Evolutionary conservation across 257 asterid genomes (phyloP).

Genomic region (Hygrophila difformis): DNA sequence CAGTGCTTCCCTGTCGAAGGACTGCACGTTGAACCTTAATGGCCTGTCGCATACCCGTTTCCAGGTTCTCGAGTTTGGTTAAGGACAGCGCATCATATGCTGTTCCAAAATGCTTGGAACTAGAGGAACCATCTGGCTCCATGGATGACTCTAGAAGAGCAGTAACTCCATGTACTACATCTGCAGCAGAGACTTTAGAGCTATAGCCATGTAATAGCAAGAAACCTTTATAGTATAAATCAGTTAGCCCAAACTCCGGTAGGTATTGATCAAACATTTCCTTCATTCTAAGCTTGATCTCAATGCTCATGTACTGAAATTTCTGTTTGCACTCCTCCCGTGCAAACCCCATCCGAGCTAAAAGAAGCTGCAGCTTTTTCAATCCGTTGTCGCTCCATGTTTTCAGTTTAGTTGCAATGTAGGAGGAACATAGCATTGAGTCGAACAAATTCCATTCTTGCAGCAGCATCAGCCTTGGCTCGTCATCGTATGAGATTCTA

Average conservation of each 20-base stretch:
- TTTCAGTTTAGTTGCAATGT: conserved; percentile 82
- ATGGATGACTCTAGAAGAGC: conserved; percentile 77
- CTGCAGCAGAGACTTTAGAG: conserved; percentile 91
- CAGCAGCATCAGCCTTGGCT: conserved; percentile 81
- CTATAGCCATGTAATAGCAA: conserved; percentile 73
- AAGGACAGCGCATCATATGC: conserved; percentile 85
- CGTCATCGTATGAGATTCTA: conserved; percentile 74
- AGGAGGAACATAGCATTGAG: conserved; percentile 91
- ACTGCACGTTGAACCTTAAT: conserved; percentile 90
- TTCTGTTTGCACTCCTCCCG: conserved; percentile 91
- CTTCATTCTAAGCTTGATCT: conserved; percentile 77
- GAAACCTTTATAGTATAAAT: conserved; percentile 82
- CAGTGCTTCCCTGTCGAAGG: conserved; percentile 94
- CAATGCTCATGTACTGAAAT: conserved; percentile 83
- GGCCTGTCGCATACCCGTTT: conserved; percentile 84
- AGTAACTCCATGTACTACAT: conserved; percentile 88
- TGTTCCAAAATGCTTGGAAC: conserved; percentile 66
- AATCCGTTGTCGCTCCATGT: conserved; percentile 96
- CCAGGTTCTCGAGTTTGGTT: conserved; percentile 70
- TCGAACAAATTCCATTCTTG: conserved; percentile 99
- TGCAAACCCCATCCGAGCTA: conserved; percentile 94
- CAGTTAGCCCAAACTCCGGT: conserved; percentile 89
- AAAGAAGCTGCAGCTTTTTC: conserved; percentile 83
- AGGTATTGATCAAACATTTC: conserved; percentile 88
- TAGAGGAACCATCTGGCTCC: conserved; percentile 75